Evolutionary conservation across 2,329 filamentous ascomycete genomes (phyloP), one percentile per base, ranked within the genome.

Genomic region (Acephala macrosclerotiorum): DNA sequence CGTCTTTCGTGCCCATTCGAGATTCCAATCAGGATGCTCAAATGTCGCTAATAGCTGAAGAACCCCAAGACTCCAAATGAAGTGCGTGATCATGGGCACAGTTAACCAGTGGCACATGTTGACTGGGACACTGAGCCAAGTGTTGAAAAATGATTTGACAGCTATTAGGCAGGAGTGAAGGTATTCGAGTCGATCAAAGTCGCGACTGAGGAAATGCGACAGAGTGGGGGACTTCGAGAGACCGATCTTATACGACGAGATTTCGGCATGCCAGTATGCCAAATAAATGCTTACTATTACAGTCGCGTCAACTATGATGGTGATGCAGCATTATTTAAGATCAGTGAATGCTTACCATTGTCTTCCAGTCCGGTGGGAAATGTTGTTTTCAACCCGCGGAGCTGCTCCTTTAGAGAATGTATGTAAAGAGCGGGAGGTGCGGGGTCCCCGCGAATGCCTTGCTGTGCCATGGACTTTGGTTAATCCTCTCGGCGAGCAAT

Each of bases 21-120:
- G 71, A 66, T 81, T 76, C 79, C 79, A 81, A 3, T 74, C 76
- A 18, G 77, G 78, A 62, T 81, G 77, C 18, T 74, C 66, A 6
- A 80, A 74, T 4, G 74, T 77, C 0, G 76, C 76, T 8, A 81
- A 71, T 25, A 78, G 72, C 57, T 79, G 77, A 49, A 81, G 69
- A 1, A 79, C 67, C 2, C 74, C 76, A n/a, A 79, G 57, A 38
- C 70, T 76, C 6, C 74, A 73, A 29, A 78, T 72, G 56, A 81
- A 74, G n/a, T 80, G 77, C 0, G 76, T 40, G 20, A 59, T 59
- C 1, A 64, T 55, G 9, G 65, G 49, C 1, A 68, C 40, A 12
- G 68, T 56, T 4, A 68, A 55, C 35, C 40, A 59, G 53, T 66
- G 65, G 49, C 64, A 70, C n/a, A 60, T 60, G 16, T 18, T 20